phyloP scores from a whole-genome alignment of 768 basidiomycete genomes.

The Tulasnella sp. region DNA sequence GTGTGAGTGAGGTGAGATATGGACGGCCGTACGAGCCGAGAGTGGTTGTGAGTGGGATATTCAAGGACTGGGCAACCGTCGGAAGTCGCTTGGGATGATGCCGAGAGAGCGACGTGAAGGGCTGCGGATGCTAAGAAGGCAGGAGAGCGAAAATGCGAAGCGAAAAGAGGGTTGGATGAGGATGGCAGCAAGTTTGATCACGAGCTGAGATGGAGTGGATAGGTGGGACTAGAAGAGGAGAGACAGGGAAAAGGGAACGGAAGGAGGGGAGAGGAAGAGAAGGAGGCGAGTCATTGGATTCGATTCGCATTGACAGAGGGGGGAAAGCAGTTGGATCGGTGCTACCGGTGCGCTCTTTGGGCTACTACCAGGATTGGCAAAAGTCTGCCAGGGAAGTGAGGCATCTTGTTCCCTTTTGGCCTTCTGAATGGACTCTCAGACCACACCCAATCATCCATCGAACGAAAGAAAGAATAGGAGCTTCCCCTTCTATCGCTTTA shows the following conservation, averaged over 20 bases:
- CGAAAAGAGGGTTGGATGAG: background rate
- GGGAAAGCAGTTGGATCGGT: background rate
- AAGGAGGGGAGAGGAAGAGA: background rate
- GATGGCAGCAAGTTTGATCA: background rate
- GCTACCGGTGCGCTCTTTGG: background rate
- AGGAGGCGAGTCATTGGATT: background rate
- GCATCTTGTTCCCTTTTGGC: background rate
- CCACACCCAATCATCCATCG: background rate
- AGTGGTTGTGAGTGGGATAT: background rate
- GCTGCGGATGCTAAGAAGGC: background rate
- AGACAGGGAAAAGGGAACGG: background rate
- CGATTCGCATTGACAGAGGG: background rate
- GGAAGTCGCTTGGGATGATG: background rate
- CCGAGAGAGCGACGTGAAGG: background rate
- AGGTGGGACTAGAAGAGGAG: background rate
- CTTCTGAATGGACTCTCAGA: background rate
- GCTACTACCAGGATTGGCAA: background rate
- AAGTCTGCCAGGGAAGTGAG: background rate
- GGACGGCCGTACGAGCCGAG: background rate
- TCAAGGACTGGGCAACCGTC: background rate
- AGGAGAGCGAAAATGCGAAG: background rate
- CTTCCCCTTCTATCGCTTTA: background rate
- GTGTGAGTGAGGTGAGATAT: constrained; percentile 2
- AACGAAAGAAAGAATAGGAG: background rate
- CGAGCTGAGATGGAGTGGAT: background rate